Conservation (phyloP, 2,329 filamentous ascomycete genomes). For the Tolypocladium paradoxum region DNA sequence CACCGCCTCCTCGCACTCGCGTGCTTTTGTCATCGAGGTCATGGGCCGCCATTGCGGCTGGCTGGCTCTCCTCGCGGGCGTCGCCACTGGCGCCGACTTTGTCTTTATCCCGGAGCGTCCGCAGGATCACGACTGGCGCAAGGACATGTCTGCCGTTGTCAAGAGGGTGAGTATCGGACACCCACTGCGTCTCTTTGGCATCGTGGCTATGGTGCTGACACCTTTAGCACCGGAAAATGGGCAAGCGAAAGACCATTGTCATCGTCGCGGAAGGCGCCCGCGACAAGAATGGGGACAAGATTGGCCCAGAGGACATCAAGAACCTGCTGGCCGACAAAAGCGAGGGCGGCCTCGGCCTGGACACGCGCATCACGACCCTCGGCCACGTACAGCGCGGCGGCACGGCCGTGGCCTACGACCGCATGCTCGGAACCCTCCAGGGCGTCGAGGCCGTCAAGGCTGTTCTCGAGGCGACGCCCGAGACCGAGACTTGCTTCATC, state of each 20-base stretch:
- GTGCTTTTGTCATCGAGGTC: slow-evolving; percentile 95
- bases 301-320: slow-evolving; percentile 72
- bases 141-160: slow-evolving; percentile 75
- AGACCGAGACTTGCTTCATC: slow-evolving; percentile 88
- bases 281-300: slow-evolving; percentile 73
- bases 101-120: slow-evolving; percentile 95
- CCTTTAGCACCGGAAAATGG: slow-evolving; percentile 65
- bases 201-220: slow-evolving; percentile 1
- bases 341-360: slow-evolving; percentile 57
- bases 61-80: slow-evolving; percentile 91
- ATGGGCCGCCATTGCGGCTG: slow-evolving; percentile 98
- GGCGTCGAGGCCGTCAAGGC: slow-evolving; percentile 91
- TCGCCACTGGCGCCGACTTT: slow-evolving; percentile 91
- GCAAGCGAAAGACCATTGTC: slow-evolving; percentile 96
- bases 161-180: slow-evolving; percentile 43
- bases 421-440: slow-evolving; percentile 85
- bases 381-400: slow-evolving; percentile 97
- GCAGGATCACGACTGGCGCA: slow-evolving; percentile 74
- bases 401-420: slow-evolving; percentile 83
- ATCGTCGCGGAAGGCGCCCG: slow-evolving; percentile 94
- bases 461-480: slow-evolving; percentile 77
- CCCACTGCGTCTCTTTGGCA: too few species aligned
- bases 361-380: slow-evolving; percentile 88
- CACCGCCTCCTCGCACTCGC: slow-evolving; percentile 85
- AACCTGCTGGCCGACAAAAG: slow-evolving; percentile 71